Evolutionary conservation across 2,329 filamentous ascomycete species (phyloP).

Genomic region (Arthrobotrys iridis): DNA sequence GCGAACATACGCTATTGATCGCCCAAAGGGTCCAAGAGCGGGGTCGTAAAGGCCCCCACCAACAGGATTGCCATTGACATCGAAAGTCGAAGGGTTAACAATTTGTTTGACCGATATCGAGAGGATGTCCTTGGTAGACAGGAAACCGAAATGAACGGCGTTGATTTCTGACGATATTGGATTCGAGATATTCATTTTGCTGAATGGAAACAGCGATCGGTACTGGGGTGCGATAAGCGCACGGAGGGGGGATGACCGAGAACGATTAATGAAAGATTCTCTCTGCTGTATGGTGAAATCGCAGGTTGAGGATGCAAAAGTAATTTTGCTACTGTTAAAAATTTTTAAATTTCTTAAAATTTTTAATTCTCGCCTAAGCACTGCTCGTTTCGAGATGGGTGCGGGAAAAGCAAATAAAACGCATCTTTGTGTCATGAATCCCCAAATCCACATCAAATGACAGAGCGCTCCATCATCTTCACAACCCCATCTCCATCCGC

Average conservation of each 20-base stretch:
- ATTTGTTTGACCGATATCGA: conserved; percentile 92
- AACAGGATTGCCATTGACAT: conserved; percentile 75
- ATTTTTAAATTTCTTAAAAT: conserved; percentile 11
- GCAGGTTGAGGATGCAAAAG: neutral
- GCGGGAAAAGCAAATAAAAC: conserved; percentile 12
- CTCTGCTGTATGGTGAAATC: neutral
- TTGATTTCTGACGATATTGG: conserved; percentile 84
- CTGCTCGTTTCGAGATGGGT: neutral
- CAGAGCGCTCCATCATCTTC: neutral
- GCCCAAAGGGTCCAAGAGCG: conserved; percentile 82
- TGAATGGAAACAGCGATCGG: neutral
- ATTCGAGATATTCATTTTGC: conserved; percentile 76
- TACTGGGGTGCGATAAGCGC: neutral
- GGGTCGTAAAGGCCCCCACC: conserved; percentile 87
- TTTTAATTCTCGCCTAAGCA: conserved; percentile 1
- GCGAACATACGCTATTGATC: conserved; percentile 77
- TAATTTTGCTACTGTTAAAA: neutral
- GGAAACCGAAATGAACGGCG: conserved; percentile 88
- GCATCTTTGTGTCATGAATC: neutral
- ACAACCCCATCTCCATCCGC: neutral
- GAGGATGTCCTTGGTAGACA: conserved; percentile 83
- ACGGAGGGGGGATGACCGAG: neutral
- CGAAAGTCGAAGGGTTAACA: conserved; percentile 92
- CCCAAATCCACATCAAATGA: neutral
- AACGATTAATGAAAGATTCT: neutral